Evolutionary conservation across 495 filamentous ascomycete species (phyloP), one percentile per base, ranked within the genome.

Genomic region (Podospora tetraspora): DNA sequence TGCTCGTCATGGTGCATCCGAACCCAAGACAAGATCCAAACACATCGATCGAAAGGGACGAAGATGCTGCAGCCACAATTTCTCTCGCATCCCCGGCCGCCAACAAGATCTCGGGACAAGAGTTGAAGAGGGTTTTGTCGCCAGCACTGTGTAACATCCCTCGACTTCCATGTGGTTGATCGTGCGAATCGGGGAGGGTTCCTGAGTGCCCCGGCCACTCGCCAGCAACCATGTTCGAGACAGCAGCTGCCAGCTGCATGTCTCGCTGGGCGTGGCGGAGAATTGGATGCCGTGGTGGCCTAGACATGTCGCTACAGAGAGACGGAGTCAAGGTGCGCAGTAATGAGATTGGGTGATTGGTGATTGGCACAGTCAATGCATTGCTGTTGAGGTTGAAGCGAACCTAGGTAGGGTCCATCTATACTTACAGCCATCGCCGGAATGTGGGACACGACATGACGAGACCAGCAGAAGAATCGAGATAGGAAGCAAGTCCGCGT

Each of bases 11-110:
- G 64, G 37, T 57, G 58, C 64, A 66, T 52, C 64, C 5, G 11
- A 61, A 56, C 57, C 27, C 12, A n/a, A n/a, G n/a, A n/a, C n/a
- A n/a, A n/a, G n/a, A n/a, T n/a, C n/a, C n/a, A n/a, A n/a, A n/a
- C n/a, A 66, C 64, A 52, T 52, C 57, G 64, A 66, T 66, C 64
- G 57, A 66, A 66, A 66, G 58, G 64, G 64, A 37, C 34, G 24
- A 61, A 37, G 19, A 59, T 30, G 27, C 30, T 59, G 64, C 64
- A 66, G 64, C 64, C 64, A 59, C 64, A 66, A 8, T 34, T 66
- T 37, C 57, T 66, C 52, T 23, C 21, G 64, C 57, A 29, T 52
- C 22, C 32, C 29, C 58, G 21, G 57, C 58, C 64, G 25, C 64
- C 57, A 66, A 43, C 58, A 23, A 66, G 24, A 59, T 5, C 19